Conservation (phyloP, 2,329 filamentous ascomycete genomes). For the Aureobasidium sp. region DNA sequence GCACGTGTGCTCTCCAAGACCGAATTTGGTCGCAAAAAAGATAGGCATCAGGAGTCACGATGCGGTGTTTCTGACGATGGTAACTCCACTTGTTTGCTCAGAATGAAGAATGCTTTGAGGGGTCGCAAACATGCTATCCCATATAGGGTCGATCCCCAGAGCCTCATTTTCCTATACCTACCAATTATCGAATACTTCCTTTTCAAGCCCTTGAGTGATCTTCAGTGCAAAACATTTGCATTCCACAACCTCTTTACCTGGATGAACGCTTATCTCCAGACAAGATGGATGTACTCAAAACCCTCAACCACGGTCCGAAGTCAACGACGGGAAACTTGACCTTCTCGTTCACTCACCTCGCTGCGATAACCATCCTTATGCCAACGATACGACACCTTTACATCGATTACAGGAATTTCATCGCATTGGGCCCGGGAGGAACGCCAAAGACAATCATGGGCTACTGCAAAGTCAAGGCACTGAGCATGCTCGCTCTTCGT, state of each 20-base stretch:
- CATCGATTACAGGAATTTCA: constrained; percentile 66
- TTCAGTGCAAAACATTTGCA: too few species aligned
- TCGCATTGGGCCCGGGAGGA: constrained; percentile 70
- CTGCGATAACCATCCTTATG: constrained; percentile 30
- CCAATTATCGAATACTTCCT: too few species aligned
- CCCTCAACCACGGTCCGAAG: not conserved
- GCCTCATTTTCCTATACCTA: not conserved
- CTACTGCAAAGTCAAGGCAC: constrained; percentile 64
- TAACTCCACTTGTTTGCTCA: constrained; percentile 1
- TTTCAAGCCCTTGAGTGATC: not conserved
- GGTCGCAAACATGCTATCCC: not conserved
- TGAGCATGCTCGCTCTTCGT: constrained; percentile 61
- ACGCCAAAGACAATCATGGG: constrained; percentile 65
- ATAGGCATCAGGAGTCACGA: not conserved
- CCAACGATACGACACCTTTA: constrained; percentile 37
- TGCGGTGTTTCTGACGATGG: constrained; percentile 3
- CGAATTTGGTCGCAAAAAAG: not conserved
- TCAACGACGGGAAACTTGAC: not conserved
- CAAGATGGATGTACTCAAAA: not conserved
- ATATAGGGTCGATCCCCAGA: not conserved
- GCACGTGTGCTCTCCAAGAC: not conserved
- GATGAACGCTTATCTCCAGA: not conserved
- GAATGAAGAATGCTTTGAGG: not conserved
- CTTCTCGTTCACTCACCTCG: not conserved
- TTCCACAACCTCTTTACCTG: not conserved